These are phyloP conservation scores for Asterella californica DNA, from an alignment of 225 moss, liverwort and hornwort genomes.

Conservation along the genomic window DNA sequence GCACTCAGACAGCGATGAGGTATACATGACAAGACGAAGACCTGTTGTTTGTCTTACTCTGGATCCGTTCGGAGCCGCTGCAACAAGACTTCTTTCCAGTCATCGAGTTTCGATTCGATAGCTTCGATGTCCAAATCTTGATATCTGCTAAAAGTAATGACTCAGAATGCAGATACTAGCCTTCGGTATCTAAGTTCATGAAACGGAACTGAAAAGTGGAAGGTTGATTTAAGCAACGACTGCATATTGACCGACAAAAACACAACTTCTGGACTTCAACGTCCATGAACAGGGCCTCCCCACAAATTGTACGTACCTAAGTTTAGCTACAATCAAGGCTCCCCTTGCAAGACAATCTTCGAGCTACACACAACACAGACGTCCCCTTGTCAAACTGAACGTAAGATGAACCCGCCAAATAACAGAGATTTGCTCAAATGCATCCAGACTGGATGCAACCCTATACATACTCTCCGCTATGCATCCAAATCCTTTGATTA, in stretches of 20 bases:
- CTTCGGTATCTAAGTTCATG: background rate
- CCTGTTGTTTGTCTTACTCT: constrained; percentile 43
- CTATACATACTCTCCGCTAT: background rate
- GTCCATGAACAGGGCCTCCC: background rate
- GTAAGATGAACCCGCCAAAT: background rate
- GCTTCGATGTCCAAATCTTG: constrained; percentile 50
- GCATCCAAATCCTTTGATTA: background rate
- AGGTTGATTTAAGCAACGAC: background rate
- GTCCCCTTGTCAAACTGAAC: constrained; percentile 7
- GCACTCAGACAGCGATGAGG: background rate
- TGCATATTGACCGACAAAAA: background rate
- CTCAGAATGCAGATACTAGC: no score
- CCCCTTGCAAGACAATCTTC: constrained; percentile 57
- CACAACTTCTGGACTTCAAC: background rate
- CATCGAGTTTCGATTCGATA: constrained; percentile 53
- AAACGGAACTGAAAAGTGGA: background rate
- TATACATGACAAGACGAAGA: constrained; percentile 2
- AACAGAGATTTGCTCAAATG: background rate
- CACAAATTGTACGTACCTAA: constrained; percentile 37
- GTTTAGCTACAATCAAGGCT: constrained; percentile 57
- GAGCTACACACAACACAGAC: constrained; percentile 32
- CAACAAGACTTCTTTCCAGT: constrained; percentile 43
- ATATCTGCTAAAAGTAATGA: constrained; percentile 30
- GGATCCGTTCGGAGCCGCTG: constrained; percentile 46
- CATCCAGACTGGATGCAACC: background rate